Conservation (phyloP, 768 basidiomycete species). For the Hebeloma cylindrosporum region DNA sequence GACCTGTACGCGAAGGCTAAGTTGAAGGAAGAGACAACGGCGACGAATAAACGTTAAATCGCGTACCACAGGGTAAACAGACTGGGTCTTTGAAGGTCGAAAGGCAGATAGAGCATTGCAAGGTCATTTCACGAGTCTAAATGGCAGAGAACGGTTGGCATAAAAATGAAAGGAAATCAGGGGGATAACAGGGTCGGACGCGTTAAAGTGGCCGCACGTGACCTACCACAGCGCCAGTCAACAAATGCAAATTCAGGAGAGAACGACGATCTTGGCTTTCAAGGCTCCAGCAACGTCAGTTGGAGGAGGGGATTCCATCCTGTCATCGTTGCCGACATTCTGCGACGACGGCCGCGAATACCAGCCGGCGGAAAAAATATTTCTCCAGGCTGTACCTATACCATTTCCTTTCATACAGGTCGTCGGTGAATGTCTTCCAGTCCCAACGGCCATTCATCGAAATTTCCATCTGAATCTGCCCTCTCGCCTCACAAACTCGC, state of each 20-base stretch:
- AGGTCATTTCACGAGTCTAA: constrained; percentile 29
- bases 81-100: constrained; percentile 51
- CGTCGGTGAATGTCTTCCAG: constrained; percentile 36
- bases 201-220: neutral
- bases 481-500: constrained; percentile 33
- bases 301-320: neutral
- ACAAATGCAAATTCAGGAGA: too few relatives aligned
- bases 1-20: constrained; percentile 41
- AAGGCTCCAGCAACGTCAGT: constrained; percentile 6
- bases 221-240: too few relatives aligned
- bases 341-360: too few relatives aligned
- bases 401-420: constrained; percentile 5
- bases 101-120: constrained; percentile 59
- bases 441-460: constrained; percentile 18
- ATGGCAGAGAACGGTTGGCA: too few relatives aligned
- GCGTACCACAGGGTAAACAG: constrained; percentile 61
- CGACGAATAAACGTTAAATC: neutral
- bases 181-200: constrained; percentile 3
- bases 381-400: too few relatives aligned
- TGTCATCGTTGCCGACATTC: neutral
- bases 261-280: too few relatives aligned
- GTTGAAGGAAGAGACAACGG: neutral
- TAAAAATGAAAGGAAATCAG: too few relatives aligned
- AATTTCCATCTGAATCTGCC: constrained; percentile 14
- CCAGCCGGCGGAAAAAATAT: too few relatives aligned